Percentiles rank a stretch among this genome's conserved stretches.
These are phyloP conservation scores for Centrapalus pauciflorus DNA, from an alignment of 129 eudicot species.

Conservation along the genomic window DNA sequence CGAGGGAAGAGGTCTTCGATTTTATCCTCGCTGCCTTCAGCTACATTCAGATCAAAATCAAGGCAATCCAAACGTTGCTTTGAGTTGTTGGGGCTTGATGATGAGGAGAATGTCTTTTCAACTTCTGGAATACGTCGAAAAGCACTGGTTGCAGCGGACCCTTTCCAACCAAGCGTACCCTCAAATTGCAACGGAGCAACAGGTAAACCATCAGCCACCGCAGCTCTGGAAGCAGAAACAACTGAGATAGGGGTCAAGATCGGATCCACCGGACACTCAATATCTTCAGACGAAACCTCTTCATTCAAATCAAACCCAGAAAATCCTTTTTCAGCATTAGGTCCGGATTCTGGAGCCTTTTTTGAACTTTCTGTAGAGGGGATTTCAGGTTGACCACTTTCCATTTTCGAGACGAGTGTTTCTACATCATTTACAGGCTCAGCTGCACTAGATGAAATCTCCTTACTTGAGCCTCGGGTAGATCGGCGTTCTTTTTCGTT, in stretches of 20 bases:
- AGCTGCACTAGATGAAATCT: slow-evolving; percentile 23
- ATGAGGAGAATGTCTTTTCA: slow-evolving; percentile 33
- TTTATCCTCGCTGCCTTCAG: slow-evolving; percentile 44
- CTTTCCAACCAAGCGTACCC: slow-evolving; percentile 86
- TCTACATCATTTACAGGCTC: slow-evolving; percentile 28
- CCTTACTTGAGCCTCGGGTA: slow-evolving; percentile 25
- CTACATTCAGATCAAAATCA: slow-evolving; percentile 69
- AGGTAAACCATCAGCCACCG: slow-evolving; percentile 50
- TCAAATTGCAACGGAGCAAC: slow-evolving; percentile 65
- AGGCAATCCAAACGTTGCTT: slow-evolving; percentile 35
- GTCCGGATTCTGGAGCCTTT: slow-evolving; percentile 40
- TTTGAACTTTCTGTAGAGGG: slow-evolving; percentile 44
- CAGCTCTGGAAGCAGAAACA: slow-evolving; percentile 83
- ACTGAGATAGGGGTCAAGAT: slow-evolving; percentile 41
- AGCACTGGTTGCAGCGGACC: slow-evolving; percentile 88
- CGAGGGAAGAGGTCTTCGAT: slow-evolving; percentile 22
- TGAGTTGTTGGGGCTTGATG: slow-evolving; percentile 44
- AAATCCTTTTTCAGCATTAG: slow-evolving; percentile 29
- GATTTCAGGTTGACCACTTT: slow-evolving; percentile 23
- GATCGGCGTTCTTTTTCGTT: slow-evolving; percentile 24
- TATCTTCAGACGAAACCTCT: slow-evolving; percentile 48
- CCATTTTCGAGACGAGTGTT: slow-evolving; percentile 19
- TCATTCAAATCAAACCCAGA: slow-evolving; percentile 69
- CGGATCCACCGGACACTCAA: slow-evolving; percentile 24
- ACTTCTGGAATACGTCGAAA: slow-evolving; percentile 55